Evolutionary conservation across 2,329 filamentous ascomycete species (phyloP), one percentile per base, ranked within the genome.

Genomic region (Didymella sp.): DNA sequence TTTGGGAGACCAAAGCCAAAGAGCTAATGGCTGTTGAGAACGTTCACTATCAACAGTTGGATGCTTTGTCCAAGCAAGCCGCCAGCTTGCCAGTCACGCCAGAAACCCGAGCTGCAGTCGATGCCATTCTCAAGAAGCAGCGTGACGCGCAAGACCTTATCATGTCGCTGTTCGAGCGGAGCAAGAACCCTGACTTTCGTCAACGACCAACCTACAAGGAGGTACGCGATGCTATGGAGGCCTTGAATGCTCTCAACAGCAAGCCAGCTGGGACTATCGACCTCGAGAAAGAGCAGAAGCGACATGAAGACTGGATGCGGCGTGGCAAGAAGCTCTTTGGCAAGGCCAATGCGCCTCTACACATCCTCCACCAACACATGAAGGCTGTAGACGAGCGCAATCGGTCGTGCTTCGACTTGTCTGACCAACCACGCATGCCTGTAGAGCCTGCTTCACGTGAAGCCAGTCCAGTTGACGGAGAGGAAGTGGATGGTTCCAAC

Each of bases 241-340:
- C 89, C 59, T 79, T 99, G 12, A 90, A 92, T 56, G 91, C 95
- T 50, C 83, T 98, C 9, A 96, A 96, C 68, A 96, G 92, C 61
- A 97, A 97, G 72, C 95, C 95, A 0, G 86, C 85, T 37, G 95
- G 95, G 2, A 96, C 94, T 0, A 84, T 96, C 30, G 95, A 99
- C 69, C 84, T 99, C 4, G 95, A 99, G 72, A 93, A 92, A 62
- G 92, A 98, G 74, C 90, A 95, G 63, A 96, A 95, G 73, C 87
- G 91, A 7, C 95, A 98, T 65, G 95, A 99, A 73, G 95, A 99
- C 75, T 99, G 95, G 95, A 99, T 99, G 94, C 86, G 95, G 28
- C 92, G 92, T 70, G 95, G 95, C 47, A 99, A 99, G 79, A 97
- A 97, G 75, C 79, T 99, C 0, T 99, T 99, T 71, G 95, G 95